These are phyloP conservation scores for Microcos paniculata DNA, from an alignment of 345 rosid genomes.

Conservation along the genomic window DNA sequence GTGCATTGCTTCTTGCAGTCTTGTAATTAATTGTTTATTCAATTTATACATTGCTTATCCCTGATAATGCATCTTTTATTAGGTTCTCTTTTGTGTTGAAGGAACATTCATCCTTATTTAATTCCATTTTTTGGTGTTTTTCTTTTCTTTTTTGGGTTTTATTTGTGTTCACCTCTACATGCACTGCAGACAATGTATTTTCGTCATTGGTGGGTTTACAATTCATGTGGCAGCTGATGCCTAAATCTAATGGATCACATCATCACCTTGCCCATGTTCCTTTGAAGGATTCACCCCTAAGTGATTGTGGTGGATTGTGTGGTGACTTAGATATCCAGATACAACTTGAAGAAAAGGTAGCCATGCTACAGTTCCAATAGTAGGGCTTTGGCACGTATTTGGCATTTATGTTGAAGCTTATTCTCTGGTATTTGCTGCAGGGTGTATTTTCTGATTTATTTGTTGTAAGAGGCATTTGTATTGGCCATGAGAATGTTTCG, in stretches of 20 bases:
- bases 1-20: background rate
- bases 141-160: background rate
- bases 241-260: conserved; percentile 50
- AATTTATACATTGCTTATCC: background rate
- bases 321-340: conserved; percentile 84
- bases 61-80: background rate
- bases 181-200: conserved; percentile 73
- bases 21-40: background rate
- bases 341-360: conserved; percentile 64
- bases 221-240: conserved; percentile 78
- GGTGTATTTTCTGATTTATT: conserved; percentile 83
- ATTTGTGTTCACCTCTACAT: conserved; percentile 14
- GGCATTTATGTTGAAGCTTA: conserved; percentile 11
- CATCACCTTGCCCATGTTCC: conserved; percentile 94
- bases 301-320: conserved; percentile 87
- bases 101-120: conserved; percentile 1
- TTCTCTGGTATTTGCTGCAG: conserved; percentile 46
- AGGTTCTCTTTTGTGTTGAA: background rate
- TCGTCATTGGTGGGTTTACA: conserved; percentile 92
- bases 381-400: background rate
- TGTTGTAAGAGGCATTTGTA: conserved; percentile 77
- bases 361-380: conserved; percentile 2
- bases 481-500: conserved; percentile 85
- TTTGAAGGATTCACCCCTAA: conserved; percentile 87
- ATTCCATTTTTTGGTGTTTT: background rate